phyloP scores from a whole-genome alignment of 768 basidiomycete genomes.

The Pholiota molesta region DNA sequence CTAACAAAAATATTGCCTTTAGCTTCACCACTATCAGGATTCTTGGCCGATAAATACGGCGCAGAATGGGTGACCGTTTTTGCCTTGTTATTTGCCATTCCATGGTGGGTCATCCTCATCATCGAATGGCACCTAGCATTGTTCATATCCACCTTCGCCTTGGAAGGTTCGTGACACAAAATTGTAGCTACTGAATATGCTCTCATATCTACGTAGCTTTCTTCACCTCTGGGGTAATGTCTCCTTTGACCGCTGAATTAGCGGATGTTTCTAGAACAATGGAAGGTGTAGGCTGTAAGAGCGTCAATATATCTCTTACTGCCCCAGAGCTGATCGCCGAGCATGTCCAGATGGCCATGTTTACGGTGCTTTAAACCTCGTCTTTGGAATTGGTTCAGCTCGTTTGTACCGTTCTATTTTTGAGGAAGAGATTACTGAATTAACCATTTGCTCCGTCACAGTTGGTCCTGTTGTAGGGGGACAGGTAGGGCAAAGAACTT shows the following conservation, averaged over 20 bases:
- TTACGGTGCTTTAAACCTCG: conserved; percentile 75
- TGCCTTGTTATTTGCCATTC: conserved; percentile 54
- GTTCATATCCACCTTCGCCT: conserved; percentile 50
- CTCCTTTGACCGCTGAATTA: conserved; percentile 69
- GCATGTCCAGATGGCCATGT: conserved; percentile 64
- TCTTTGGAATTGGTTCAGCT: conserved; percentile 65
- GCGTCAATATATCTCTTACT: background rate
- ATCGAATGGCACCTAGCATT: conserved; percentile 47
- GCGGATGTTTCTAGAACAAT: conserved; percentile 59
- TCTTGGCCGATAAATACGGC: conserved; percentile 57
- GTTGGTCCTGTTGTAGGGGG: conserved; percentile 76
- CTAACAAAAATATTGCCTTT: background rate
- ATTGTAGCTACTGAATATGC: background rate
- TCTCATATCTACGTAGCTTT: conserved; percentile 46
- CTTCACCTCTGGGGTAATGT: conserved; percentile 58
- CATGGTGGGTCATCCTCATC: conserved; percentile 64
- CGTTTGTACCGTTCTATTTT: conserved; percentile 38
- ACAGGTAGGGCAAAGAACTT: conserved; percentile 43
- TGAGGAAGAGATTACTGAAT: conserved; percentile 4
- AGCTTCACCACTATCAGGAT: conserved; percentile 68
- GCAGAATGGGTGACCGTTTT: conserved; percentile 54
- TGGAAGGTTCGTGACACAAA: conserved; percentile 49
- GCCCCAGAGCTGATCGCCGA: background rate
- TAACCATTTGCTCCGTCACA: conserved; percentile 24
- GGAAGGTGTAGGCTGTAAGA: conserved; percentile 70